Evolutionary conservation across 495 filamentous ascomycete species (phyloP), one percentile per base, ranked within the genome.

Genomic region (Collariella sp.): DNA sequence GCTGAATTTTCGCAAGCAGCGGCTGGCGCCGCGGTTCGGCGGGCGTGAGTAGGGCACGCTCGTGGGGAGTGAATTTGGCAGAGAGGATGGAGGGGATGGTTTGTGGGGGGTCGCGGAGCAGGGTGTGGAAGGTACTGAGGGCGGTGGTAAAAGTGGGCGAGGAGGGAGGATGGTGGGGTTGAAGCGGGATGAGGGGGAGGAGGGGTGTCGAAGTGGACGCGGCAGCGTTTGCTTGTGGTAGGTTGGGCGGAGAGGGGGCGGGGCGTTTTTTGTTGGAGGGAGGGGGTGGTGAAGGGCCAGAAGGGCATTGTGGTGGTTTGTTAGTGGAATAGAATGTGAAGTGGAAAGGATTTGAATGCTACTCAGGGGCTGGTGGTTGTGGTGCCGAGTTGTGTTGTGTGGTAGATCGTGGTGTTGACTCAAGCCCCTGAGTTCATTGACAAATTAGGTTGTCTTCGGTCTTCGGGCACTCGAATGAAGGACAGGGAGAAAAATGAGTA

Each of bases 11-110:
- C 22, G 16, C 38, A 46, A 39, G 39, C 18, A 7, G 39, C 5
- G n/a, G 39, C 5, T n/a, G 39, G 5, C n/a, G 39, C 5, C 39
- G 39, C n/a, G 6, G 39, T 4, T 40, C 34, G 1, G 41, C 55
- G 2, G 62, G 64, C n/a, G 41, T 23, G 10, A 67, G 55, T 13
- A 67, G 18, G 6, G 36, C 36, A 20, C 52, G 31, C 29, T 66
- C 61, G 40, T 56, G 40, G 2, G 51, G 46, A 2, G 47, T 35
- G 41, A 67, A 65, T 6, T 49, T 20, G 6, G n/a, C 15, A 11
- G 42, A 13, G 7, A 67, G 46, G 23, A 65, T 58, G 9, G 46
- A 18, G 35, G 42, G 13, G n/a, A 62, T 12, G 2, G 57, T 61
- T 9, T 34, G 33, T 47, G 29, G 19, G 2, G 40, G 52, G n/a